Base-by-base conservation (phyloP, 306 rosid genomes). In the Ormosia emarginata region DNA sequence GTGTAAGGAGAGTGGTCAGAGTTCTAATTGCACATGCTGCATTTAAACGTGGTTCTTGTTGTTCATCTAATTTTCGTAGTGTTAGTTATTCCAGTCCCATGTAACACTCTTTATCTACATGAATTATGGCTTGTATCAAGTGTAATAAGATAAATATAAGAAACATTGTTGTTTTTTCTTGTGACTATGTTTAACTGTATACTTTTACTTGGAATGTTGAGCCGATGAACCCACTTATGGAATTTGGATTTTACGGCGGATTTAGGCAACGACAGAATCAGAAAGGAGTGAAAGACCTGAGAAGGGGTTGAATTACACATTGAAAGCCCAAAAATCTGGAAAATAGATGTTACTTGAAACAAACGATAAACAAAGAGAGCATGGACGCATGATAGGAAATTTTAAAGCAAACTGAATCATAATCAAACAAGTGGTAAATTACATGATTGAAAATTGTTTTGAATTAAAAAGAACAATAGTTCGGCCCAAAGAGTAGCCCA, bases 31-130 rank as follows among this genome's bases (percentile, higher is more conserved):
- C 44, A 67, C 40, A 30, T 83, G 63, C 57, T 80, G 87, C 83
- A 71, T 84, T 82, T 80, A 82, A 88, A 68, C 75, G 36, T 58
- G 68, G 30, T 72, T 75, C 64, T 68, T 74, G 57, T 46, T 57
- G 74, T 33, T 13, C 69, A 36, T 74, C 15, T 2, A n/a, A 32
- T 40, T 50, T 75, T 47, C 32, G 0, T 46, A 46, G 76, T 46
- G 73, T 61, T 68, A 32, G 65, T 55, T 62, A 70, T 69, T 74
- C 43, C 37, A 49, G 24, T 74, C 8, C 10, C 17, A 8, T 59
- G 37, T 13, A 58, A 40, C 3, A 49, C 6, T 49, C 4, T 24
- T 24, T 24, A 24, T 24, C 24, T 24, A 24, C 24, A 49, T 13
- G 33, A 73, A 57, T 67, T 59, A 34, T 67, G 53, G 80, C 59